Base-by-base conservation (phyloP, 176 grass and related monocot genomes). In the Oryza meyeriana region DNA sequence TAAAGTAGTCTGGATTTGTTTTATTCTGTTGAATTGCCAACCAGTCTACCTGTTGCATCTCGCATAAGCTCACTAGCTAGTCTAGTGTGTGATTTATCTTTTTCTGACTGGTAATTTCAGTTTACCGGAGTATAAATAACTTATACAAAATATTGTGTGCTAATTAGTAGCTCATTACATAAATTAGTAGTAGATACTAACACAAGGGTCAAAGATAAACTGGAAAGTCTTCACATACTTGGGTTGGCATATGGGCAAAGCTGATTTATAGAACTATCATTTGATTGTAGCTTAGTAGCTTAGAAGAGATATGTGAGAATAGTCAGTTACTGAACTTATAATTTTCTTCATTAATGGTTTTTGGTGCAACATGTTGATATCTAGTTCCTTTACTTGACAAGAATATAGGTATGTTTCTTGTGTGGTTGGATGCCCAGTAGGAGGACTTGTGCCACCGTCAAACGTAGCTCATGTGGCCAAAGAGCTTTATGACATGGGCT, bases 401-500 rank as follows among this genome's bases (percentile, higher is more conserved):
- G 69, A 78, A 28, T 85, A 69, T 66, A 94, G 92, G 81, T 94
- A 94, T 18, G 89, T 94, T 33, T 94, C 92, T 66, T 94, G 92
- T 84, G 95, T 91, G 74, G 90, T 93, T 64, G 95, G 95, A 24
- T 98, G 95, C 57, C 95, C 95, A 26, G 64, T 93, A 72, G 95
- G 95, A 84, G 95, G 95, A 75, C 26, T 75, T 16, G 86, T 98
- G 12, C 75, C 92, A 81, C 90, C 90, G 64, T 91, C 88, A 79
- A 91, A 91, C 13, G 92, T 98, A 71, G 92, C 92, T 73, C 86
- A 91, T 77, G 95, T 98, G 45, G 92, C 95, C 26, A 93, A 98
- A 93, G 88, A 91, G 87, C 95, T 98, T 71, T 87, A 94, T 88
- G 79, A 95, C 28, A 98, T 98, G 92, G 92, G 95, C 31, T 98